A percentile compares a stretch with the other conserved stretches of the same genome.
These are phyloP conservation scores for Auriscalpium vulgare DNA, from an alignment of 768 basidiomycete genomes.

Conservation along the genomic window DNA sequence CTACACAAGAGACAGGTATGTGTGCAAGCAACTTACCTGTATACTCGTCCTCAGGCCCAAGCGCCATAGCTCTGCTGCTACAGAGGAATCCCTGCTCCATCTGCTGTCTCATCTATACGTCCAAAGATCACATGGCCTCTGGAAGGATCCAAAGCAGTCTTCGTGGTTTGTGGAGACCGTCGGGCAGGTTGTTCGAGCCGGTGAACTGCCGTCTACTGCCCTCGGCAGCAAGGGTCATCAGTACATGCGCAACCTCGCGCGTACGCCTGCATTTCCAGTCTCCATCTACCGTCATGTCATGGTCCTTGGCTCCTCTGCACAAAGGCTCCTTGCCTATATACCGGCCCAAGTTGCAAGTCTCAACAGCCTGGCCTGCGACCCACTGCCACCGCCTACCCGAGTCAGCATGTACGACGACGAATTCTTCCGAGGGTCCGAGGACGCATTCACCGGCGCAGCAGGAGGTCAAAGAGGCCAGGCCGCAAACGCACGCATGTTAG, in stretches of 20 bases:
- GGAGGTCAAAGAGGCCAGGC: constrained; percentile 30
- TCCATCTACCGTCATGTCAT: constrained; percentile 70
- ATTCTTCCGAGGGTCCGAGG: constrained; percentile 70
- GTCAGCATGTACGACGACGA: constrained; percentile 54
- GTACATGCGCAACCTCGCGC: constrained; percentile 32
- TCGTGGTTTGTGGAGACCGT: constrained; percentile 68
- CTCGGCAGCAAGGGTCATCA: constrained; percentile 25
- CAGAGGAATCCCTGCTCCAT: constrained; percentile 44
- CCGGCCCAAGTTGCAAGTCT: constrained; percentile 45
- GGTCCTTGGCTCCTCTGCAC: constrained; percentile 59
- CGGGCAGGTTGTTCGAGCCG: constrained; percentile 28
- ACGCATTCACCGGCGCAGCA: constrained; percentile 29
- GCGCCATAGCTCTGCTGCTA: not conserved
- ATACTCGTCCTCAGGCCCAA: not conserved
- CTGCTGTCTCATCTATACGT: constrained; percentile 86
- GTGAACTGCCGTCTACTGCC: constrained; percentile 27
- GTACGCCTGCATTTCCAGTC: constrained; percentile 29
- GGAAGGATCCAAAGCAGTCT: constrained; percentile 64
- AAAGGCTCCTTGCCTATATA: constrained; percentile 62
- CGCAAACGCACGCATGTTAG: constrained; percentile 46
- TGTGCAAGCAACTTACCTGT: not conserved
- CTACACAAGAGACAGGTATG: constrained; percentile 59
- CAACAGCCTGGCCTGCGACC: constrained; percentile 72
- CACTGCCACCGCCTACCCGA: constrained; percentile 64
- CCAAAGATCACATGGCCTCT: constrained; percentile 64